Base-by-base conservation (phyloP, 2,329 filamentous ascomycete genomes). In the Penicillium sp. region DNA sequence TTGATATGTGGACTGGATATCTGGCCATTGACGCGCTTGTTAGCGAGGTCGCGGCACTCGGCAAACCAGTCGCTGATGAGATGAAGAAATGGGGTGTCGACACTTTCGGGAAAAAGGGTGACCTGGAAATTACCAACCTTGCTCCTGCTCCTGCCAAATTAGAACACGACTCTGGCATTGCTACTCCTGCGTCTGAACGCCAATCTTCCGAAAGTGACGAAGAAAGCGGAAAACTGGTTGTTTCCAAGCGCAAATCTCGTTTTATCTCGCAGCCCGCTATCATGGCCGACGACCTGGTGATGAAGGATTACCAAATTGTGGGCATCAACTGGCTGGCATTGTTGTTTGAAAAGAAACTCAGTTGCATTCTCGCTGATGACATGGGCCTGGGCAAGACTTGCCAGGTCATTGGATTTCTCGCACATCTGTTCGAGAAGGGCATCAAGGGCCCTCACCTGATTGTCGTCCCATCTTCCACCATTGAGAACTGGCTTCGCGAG, bases 321-420 rank as follows among this genome's bases (percentile, higher is more conserved):
- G 94, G 94, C 4, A 83, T 99, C 51, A 97, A 97, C 71, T 99
- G 94, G 94, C 84, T 99, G 69, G 86, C 88, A 55, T 77, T 97
- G 46, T 82, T 99, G 15, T 96, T 91, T 77, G 82, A 87, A 52
- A 87, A 90, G 57, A 82, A 87, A 29, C 84, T 95, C 51, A 93
- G 91, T 46, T 93, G 92, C 62, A 97, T 99, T 56, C 81, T 99
- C 19, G 94, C 94, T 2, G 94, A 99, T 71, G 94, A 99, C 71
- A 99, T 99, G 94, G 94, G 81, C 46, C 80, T 93, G 41, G 94
- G 94, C 46, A 99, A 99, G 80, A 99, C 94, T 0, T 97, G 92
- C 67, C 93, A 99, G 70, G 91, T 97, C 61, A 96, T 99, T 65
- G 87, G 91, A 0, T 91, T 99, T 68, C 82, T 99, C 46, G 89